Conservation (phyloP, 2,329 filamentous ascomycete genomes). For the Hypomyces rosellus region DNA sequence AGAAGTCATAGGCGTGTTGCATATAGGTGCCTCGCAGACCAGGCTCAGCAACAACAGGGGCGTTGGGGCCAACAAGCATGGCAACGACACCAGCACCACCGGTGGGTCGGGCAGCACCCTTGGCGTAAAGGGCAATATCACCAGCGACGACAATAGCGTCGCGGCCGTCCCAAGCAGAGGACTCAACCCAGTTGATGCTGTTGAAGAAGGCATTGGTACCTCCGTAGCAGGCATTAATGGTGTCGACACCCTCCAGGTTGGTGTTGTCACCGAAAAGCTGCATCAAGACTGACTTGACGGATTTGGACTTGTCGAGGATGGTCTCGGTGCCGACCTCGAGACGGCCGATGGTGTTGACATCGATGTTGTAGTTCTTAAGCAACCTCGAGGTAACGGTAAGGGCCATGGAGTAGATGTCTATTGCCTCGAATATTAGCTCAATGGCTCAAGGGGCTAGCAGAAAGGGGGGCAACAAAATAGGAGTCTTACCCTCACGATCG, state of each 20-base stretch:
- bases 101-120: slow-evolving; percentile 74
- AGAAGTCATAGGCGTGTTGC: slow-evolving; percentile 83
- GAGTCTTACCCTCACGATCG: slow-evolving; percentile 69
- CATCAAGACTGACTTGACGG: slow-evolving; percentile 83
- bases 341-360: slow-evolving; percentile 69
- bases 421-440: not conserved
- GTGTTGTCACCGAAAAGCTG: slow-evolving; percentile 79
- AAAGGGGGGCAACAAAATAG: not conserved
- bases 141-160: slow-evolving; percentile 74
- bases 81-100: slow-evolving; percentile 75
- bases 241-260: slow-evolving; percentile 79
- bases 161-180: slow-evolving; percentile 78
- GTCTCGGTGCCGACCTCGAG: slow-evolving; percentile 84
- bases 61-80: slow-evolving; percentile 71
- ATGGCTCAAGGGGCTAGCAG: not conserved
- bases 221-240: slow-evolving; percentile 79
- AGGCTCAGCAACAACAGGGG: slow-evolving; percentile 69
- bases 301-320: slow-evolving; percentile 84
- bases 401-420: slow-evolving; percentile 83
- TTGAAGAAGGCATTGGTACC: slow-evolving; percentile 83
- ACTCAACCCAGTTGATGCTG: slow-evolving; percentile 79
- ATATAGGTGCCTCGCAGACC: slow-evolving; percentile 76
- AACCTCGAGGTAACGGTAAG: slow-evolving; percentile 73
- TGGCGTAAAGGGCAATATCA: slow-evolving; percentile 81
- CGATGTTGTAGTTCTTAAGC: slow-evolving; percentile 76